A percentile compares a stretch with the other conserved stretches of the same genome.
Evolutionary conservation across 164 flowering plant species (phyloP).

Genomic region (Tinospora cordifolia): DNA sequence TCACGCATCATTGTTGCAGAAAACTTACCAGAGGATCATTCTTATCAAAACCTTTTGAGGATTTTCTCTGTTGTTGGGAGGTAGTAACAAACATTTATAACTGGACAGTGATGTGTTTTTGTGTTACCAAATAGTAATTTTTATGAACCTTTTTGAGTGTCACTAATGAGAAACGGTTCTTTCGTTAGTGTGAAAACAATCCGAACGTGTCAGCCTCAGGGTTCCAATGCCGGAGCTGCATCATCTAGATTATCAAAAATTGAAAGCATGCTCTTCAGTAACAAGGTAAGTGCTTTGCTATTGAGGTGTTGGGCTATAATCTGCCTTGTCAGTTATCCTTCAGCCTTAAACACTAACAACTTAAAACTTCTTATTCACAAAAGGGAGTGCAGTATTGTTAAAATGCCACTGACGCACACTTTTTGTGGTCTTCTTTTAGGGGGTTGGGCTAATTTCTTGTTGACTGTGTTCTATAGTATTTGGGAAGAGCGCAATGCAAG

Average conservation of each 20-base stretch:
- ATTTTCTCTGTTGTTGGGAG: slow-evolving; percentile 83
- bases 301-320: no score
- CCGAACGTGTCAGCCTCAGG: slow-evolving; percentile 88
- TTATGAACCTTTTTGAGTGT: neutral
- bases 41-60: slow-evolving; percentile 89
- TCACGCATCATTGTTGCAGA: slow-evolving; percentile 86
- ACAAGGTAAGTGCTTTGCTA: slow-evolving; percentile 65
- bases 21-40: slow-evolving; percentile 91
- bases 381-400: no score
- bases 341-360: no score
- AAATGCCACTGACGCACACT: no score
- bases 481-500: no score
- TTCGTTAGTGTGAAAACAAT: slow-evolving; percentile 72
- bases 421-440: no score
- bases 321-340: no score
- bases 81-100: slow-evolving; percentile 25
- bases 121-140: no score
- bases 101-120: neutral
- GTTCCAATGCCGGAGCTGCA: slow-evolving; percentile 47
- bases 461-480: no score
- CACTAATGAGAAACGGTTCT: slow-evolving; percentile 2
- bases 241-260: slow-evolving; percentile 60
- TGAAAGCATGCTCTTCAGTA: slow-evolving; percentile 49
- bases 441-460: no score
- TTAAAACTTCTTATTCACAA: no score